Base-by-base conservation (phyloP, 148 eudicot species). In the Chenopodium quinoa region DNA sequence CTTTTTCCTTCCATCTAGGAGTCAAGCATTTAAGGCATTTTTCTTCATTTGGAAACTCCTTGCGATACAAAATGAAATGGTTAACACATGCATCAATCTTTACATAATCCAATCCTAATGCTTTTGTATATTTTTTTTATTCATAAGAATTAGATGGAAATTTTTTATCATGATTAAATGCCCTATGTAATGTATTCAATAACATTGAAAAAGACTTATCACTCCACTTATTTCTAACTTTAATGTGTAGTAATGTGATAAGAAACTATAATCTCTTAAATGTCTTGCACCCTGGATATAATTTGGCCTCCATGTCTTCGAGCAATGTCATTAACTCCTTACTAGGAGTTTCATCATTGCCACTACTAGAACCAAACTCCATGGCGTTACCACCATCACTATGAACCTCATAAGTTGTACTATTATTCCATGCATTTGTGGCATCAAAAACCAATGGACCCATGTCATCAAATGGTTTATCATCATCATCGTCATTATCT, bases 191-290 rank as follows among this genome's bases (percentile, higher is more conserved):
- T 12, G 73, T 17, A 44, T 82, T 65, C 6, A 76, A 68, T n/a
- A 82, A 23, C 79, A 81, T 81, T 48, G 50, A 71, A 31, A 81
- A 81, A 13, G 73, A 74, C 56, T 40, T 81, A 29, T 82, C 80
- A 37, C 63, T 82, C 69, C 75, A 70, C 4, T 31, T 31, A 56
- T 44, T 69, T 12, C 69, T 63, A 16, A 69, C 80, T 31, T 77
- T 82, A 58, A 54, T 76, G 32, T 82, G 70, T 27, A 82, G 34
- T 17, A 82, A 73, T 48, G 52, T 9, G 52, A 48, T 48, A 48
- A 48, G 11, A 12, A 48, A 48, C 52, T 48, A 13, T 48, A 48
- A 48, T 48, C 52, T 48, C 52, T 48, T 48, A 8, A 48, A 48
- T 9, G 52, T 48, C 13, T 10, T 48, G 12, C 52, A 48, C 52